These are phyloP conservation scores for Geranomyces variabilis DNA, from an alignment of 192 early-diverging fungal species.

Conservation along the genomic window DNA sequence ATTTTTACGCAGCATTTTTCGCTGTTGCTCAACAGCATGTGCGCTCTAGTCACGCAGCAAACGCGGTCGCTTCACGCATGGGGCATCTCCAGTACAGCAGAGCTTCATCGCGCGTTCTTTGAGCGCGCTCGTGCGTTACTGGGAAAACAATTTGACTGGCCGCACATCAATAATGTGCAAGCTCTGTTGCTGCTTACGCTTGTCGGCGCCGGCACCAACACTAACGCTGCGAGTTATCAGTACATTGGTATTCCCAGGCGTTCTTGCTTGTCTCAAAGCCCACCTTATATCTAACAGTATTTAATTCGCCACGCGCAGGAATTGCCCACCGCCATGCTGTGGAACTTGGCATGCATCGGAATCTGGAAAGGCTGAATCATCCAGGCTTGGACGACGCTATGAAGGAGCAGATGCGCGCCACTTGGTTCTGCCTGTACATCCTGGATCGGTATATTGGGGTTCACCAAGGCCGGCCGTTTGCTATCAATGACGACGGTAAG, in stretches of 20 bases:
- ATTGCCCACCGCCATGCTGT: slow-evolving; percentile 55
- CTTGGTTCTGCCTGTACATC: slow-evolving; percentile 56
- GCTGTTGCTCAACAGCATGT: slow-evolving; percentile 53
- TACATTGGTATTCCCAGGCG: slow-evolving; percentile 42
- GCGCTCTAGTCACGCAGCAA: slow-evolving; percentile 53
- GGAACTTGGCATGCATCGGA: slow-evolving; percentile 56
- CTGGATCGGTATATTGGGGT: slow-evolving; percentile 52
- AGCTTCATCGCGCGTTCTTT: slow-evolving; percentile 51
- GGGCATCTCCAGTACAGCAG: slow-evolving; percentile 41
- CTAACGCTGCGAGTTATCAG: slow-evolving; percentile 48
- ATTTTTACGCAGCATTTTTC: slow-evolving; percentile 40
- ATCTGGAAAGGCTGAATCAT: slow-evolving; percentile 50
- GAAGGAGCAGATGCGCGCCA: slow-evolving; percentile 50
- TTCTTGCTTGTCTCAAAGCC: neutral
- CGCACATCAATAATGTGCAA: slow-evolving; percentile 55
- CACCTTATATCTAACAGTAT: neutral
- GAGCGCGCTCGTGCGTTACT: slow-evolving; percentile 46
- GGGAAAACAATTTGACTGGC: slow-evolving; percentile 56
- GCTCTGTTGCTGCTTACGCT: slow-evolving; percentile 45
- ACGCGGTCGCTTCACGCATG: slow-evolving; percentile 38
- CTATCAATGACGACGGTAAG: slow-evolving; percentile 53
- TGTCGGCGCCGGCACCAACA: slow-evolving; percentile 51
- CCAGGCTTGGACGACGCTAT: slow-evolving; percentile 38
- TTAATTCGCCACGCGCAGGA: slow-evolving; percentile 15
- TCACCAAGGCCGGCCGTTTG: slow-evolving; percentile 52